Conservation (phyloP, 1,139 yeast genomes). For the Kodamaea plutei region DNA sequence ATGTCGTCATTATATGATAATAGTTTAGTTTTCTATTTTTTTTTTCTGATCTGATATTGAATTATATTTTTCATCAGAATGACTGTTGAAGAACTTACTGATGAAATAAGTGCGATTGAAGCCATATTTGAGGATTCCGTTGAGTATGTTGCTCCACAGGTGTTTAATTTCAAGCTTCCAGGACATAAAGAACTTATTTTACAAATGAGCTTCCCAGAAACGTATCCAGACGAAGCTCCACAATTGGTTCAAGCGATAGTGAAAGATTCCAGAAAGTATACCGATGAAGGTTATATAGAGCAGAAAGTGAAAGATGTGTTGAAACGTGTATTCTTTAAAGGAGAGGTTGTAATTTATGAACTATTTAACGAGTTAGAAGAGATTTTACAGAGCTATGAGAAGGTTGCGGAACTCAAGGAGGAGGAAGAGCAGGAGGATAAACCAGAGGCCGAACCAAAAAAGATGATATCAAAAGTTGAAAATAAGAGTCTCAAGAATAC, state of each 20-base stretch:
- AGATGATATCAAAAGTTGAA: conserved; percentile 1
- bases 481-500: neutral
- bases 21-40: no score
- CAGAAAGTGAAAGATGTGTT: conserved; percentile 46
- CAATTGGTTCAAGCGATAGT: conserved; percentile 49
- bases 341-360: conserved; percentile 78
- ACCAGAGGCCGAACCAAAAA: neutral
- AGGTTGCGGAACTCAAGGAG: neutral
- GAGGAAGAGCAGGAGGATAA: conserved; percentile 8
- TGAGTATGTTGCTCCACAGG: conserved; percentile 27
- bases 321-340: conserved; percentile 46
- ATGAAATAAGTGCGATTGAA: conserved; percentile 78
- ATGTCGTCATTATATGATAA: conserved; percentile 9
- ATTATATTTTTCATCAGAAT: no score
- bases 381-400: conserved; percentile 23
- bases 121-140: conserved; percentile 78
- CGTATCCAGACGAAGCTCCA: conserved; percentile 67
- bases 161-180: conserved; percentile 59
- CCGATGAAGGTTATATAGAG: conserved; percentile 44
- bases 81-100: conserved; percentile 58
- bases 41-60: no score
- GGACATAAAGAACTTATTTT: conserved; percentile 54
- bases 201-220: conserved; percentile 63
- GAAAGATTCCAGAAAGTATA: conserved; percentile 25
- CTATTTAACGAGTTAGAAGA: conserved; percentile 63